phyloP scores from a whole-genome alignment of 2,329 filamentous ascomycete genomes.

The Pseudogymnoascus sp. region DNA sequence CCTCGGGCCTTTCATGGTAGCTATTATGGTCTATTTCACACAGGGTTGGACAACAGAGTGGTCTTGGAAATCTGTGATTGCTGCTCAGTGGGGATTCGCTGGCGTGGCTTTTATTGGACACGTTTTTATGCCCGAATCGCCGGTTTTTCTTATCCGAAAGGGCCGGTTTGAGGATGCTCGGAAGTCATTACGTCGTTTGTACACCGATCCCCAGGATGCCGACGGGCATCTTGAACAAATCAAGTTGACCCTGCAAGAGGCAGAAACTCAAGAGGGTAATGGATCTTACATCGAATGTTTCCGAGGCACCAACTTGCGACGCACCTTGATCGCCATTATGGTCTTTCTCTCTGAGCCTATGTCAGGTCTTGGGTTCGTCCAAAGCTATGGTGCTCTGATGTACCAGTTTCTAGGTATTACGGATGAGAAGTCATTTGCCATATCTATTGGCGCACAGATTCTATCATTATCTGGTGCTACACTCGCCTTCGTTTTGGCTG shows the following conservation, averaged over 20 bases:
- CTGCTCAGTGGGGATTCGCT: constrained; percentile 35
- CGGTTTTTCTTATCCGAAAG: neutral
- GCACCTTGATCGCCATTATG: constrained; percentile 16
- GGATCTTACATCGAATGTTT: constrained; percentile 18
- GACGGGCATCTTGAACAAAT: constrained; percentile 19
- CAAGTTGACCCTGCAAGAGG: constrained; percentile 18
- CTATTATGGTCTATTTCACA: constrained; percentile 36
- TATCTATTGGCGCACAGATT: constrained; percentile 20
- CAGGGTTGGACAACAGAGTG: constrained; percentile 31
- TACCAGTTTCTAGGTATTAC: constrained; percentile 26
- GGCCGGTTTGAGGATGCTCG: neutral
- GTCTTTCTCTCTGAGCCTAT: constrained; percentile 19
- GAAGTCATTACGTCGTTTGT: neutral
- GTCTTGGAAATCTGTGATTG: constrained; percentile 36
- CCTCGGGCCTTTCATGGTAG: constrained; percentile 39
- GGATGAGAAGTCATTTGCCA: constrained; percentile 24
- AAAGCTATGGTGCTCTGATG: constrained; percentile 19
- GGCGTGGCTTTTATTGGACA: constrained; percentile 26
- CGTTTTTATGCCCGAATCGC: neutral
- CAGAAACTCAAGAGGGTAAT: constrained; percentile 12
- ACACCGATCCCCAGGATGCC: neutral
- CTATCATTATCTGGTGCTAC: neutral
- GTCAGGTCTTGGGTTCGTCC: constrained; percentile 18
- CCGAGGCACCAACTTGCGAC: constrained; percentile 17
- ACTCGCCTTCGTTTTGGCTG: neutral